Percentiles rank a stretch among this genome's conserved stretches.
Conservation (phyloP, 1,284 basidiomycete species). For the Schizophyllum amplum region DNA sequence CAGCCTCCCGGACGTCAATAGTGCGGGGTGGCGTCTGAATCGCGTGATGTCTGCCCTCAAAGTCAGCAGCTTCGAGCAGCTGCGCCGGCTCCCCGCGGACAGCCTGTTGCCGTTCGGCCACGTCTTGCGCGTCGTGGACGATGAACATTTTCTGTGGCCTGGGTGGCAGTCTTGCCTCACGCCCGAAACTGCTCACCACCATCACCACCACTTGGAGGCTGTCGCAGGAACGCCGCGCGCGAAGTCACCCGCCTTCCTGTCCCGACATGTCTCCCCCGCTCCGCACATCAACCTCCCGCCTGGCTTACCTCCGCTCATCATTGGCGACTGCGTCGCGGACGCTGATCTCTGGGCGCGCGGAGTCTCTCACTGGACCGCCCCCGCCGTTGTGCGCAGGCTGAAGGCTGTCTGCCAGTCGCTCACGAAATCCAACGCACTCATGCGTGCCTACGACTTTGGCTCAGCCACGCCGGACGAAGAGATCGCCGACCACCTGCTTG, state of each 20-base stretch:
- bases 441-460: constrained; percentile 63
- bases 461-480: constrained; percentile 50
- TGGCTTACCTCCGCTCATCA: constrained; percentile 56
- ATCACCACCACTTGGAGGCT: constrained; percentile 17
- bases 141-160: constrained; percentile 55
- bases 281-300: constrained; percentile 17
- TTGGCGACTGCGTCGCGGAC: constrained; percentile 64
- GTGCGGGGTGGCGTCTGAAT: constrained; percentile 59
- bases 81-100: constrained; percentile 47
- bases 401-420: constrained; percentile 67
- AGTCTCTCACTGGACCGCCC: constrained; percentile 52
- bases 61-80: constrained; percentile 46
- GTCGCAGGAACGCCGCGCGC: constrained; percentile 7
- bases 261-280: constrained; percentile 13
- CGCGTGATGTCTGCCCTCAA: constrained; percentile 48
- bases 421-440: constrained; percentile 45
- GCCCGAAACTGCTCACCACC: constrained; percentile 29
- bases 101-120: constrained; percentile 43
- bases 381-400: constrained; percentile 52
- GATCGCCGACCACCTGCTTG: constrained; percentile 54
- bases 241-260: not conserved
- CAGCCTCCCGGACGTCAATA: constrained; percentile 46
- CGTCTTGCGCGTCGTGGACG: constrained; percentile 51
- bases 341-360: constrained; percentile 51
- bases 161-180: constrained; percentile 48